phyloP scores from a whole-genome alignment of 2,329 filamentous ascomycete genomes.

The Basipetospora chlamydospora region DNA sequence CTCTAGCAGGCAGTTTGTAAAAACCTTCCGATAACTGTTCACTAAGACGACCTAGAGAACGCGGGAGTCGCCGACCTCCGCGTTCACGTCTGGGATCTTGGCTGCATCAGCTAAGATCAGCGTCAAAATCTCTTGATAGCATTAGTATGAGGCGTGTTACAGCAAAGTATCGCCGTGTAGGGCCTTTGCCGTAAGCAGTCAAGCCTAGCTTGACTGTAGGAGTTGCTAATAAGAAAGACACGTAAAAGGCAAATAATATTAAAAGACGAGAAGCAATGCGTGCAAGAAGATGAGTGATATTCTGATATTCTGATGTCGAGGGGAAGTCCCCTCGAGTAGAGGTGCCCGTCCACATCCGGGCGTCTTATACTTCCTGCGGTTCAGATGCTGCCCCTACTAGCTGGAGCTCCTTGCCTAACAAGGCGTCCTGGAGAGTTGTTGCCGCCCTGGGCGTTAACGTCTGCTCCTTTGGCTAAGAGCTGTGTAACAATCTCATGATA shows the following conservation, averaged over 20 bases:
- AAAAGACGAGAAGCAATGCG: not conserved
- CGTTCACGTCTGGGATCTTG: too few species aligned
- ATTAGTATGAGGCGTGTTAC: not conserved
- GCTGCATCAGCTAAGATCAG: too few species aligned
- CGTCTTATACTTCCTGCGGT: not conserved
- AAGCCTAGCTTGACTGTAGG: too few species aligned
- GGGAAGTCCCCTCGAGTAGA: not conserved
- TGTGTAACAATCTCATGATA: constrained; percentile 6
- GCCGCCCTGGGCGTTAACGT: not conserved
- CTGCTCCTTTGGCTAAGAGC: constrained; percentile 1
- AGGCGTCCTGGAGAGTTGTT: too few species aligned
- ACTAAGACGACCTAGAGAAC: not conserved
- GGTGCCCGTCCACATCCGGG: not conserved
- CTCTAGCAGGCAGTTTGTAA: not conserved
- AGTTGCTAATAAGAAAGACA: too few species aligned
- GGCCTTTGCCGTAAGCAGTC: not conserved
- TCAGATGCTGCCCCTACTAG: constrained; percentile 10
- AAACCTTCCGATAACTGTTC: not conserved
- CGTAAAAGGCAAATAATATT: not conserved
- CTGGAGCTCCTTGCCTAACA: too few species aligned
- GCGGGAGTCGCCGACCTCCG: constrained; percentile 3
- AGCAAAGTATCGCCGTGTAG: not conserved
- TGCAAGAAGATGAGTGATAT: not conserved
- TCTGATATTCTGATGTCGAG: not conserved
- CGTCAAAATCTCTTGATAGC: not conserved